Evolutionary conservation across 116 monocot genomes (phyloP).

Genomic region (Posidonia oceanica): DNA sequence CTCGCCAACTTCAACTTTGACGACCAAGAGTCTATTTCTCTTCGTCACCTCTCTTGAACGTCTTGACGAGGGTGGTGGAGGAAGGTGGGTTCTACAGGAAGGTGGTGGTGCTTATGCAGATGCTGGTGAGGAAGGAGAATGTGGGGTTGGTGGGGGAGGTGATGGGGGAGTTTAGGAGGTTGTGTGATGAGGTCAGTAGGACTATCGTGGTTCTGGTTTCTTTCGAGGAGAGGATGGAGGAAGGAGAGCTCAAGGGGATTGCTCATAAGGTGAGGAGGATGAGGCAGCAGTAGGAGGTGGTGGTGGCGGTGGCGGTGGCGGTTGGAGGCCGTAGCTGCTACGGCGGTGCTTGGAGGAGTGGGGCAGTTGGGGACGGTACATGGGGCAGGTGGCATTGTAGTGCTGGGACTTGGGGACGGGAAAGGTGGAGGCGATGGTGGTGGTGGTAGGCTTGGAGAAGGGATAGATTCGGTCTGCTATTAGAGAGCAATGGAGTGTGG

Average conservation of each 20-base stretch:
- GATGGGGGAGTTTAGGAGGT: slow-evolving; percentile 46
- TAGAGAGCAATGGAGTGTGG: no score
- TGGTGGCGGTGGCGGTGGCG: no score
- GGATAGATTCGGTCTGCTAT: no score
- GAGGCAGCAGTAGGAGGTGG: no score
- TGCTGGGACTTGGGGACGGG: no score
- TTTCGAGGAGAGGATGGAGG: slow-evolving; percentile 8
- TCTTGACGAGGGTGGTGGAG: slow-evolving; percentile 18
- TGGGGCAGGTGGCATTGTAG: no score
- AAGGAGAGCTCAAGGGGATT: slow-evolving; percentile 12
- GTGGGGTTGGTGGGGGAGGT: slow-evolving; percentile 49
- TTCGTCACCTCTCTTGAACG: not conserved
- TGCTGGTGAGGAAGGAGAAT: slow-evolving; percentile 55
- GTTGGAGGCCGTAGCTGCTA: no score
- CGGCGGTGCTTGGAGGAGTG: no score
- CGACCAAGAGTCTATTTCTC: not conserved
- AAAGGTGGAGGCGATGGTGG: no score
- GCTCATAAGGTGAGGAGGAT: slow-evolving; percentile 12
- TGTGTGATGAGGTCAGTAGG: slow-evolving; percentile 23
- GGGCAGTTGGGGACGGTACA: no score
- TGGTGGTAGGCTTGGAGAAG: no score
- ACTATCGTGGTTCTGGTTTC: slow-evolving; percentile 9
- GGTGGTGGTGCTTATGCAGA: slow-evolving; percentile 40
- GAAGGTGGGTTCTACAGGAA: slow-evolving; percentile 16
- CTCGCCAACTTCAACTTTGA: slow-evolving; percentile 3